Base-by-base conservation (phyloP, 176 grass and related monocot species). In the Oryza officinalis region DNA sequence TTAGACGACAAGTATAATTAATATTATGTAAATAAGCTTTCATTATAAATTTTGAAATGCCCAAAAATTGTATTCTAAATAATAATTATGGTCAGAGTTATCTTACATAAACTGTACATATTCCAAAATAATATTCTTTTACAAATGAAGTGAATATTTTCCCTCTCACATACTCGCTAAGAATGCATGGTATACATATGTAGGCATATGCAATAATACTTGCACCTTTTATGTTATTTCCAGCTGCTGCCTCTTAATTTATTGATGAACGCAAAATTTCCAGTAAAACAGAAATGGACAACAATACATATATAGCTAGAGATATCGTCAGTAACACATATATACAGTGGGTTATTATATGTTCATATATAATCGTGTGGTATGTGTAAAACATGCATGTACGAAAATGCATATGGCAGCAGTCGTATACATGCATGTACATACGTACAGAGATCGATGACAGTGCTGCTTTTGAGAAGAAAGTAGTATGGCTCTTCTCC, bases 401-500 rank as follows among this genome's bases (percentile, higher is more conserved):
- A 54, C 20, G 52, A 8, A 57, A 4, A 54, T 54, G 17, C 17
- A 54, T 54, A 6, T 0, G 33, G 33, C 52, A 22, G n/a, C 13
- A 47, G 13, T 74, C 4, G 26, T 14, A 40, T 75, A 52, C 30
- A 20, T 52, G 7, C 37, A 27, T 20, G 60, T 81, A 61, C 54
- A 23, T 52, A 77, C 25, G 63, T 76, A 84, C 60, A 69, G 63
- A 67, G 45, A 84, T 64, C 57, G 38, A 47, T 49, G 13, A 2
- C 23, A 61, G 31, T 69, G 73, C 83, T 85, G 12, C 79, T 90
- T 83, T 90, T 82, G 74, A 83, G 75, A 83, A 80, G 18, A 88
- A 81, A 88, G 72, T n/a, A 64, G 71, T 32, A 81, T 75, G 63
- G 38, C 46, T 46, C 67, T 85, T 85, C 77, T 61, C 45, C 79